Evolutionary conservation across 176 grass and related monocot genomes (phyloP).

Genomic region (Rhynchospora pubera): DNA sequence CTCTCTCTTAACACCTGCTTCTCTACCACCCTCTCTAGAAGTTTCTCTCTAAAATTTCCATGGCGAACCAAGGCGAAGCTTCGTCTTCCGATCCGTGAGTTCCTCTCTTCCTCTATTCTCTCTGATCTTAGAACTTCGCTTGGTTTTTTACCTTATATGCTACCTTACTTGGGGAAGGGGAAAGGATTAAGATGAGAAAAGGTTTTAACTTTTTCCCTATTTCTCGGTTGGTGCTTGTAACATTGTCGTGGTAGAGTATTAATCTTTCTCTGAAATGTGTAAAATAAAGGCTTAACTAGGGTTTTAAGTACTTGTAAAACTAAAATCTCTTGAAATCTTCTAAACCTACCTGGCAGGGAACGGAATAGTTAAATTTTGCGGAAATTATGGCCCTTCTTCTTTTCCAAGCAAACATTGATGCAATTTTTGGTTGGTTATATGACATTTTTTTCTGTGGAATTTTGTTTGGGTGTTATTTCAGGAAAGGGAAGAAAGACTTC

Average conservation of each 20-base stretch:
- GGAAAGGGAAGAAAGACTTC: conserved; percentile 75
- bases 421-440: not conserved
- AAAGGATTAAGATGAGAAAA: not conserved
- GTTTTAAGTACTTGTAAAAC: not conserved
- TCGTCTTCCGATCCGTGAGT: conserved; percentile 70
- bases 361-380: not conserved
- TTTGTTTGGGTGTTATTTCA: conserved; percentile 18
- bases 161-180: conserved; percentile 16
- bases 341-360: not conserved
- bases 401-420: not conserved
- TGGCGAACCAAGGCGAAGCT: conserved; percentile 55
- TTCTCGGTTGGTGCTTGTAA: not conserved
- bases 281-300: not conserved
- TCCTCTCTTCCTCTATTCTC: not conserved
- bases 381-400: not conserved
- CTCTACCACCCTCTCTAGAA: conserved; percentile 6
- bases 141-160: conserved; percentile 22
- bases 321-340: not conserved
- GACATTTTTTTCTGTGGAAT: not conserved
- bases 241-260: not conserved
- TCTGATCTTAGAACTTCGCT: conserved; percentile 26
- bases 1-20: not conserved
- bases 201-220: not conserved
- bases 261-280: not conserved
- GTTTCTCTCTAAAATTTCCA: conserved; percentile 14